Conservation (phyloP, 2,329 filamentous ascomycete genomes). For the Aspergillus fischeri region DNA sequence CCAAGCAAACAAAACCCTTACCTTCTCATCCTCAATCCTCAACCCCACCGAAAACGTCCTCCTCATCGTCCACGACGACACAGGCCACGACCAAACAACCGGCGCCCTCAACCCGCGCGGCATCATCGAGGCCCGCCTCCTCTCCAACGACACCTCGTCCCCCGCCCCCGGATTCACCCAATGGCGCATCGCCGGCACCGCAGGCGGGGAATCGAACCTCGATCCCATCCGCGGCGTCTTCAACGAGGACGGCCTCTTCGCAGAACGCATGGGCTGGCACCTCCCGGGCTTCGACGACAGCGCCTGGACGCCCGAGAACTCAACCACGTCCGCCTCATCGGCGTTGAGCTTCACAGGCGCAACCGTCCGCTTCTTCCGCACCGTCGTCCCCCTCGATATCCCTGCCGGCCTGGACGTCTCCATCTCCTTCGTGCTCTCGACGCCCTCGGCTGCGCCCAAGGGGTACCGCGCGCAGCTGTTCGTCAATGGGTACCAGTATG, state of each 20-base stretch:
- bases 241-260: slow-evolving; percentile 57
- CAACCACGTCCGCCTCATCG: slow-evolving; percentile 21
- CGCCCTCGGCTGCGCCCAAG: slow-evolving; percentile 33
- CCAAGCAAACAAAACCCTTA: slow-evolving; percentile 35
- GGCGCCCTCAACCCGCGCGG: slow-evolving; percentile 28
- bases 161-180: slow-evolving; percentile 46
- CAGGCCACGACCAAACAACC: slow-evolving; percentile 27
- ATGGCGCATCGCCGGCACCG: slow-evolving; percentile 58
- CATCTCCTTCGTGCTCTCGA: slow-evolving; percentile 52
- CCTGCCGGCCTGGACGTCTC: slow-evolving; percentile 53
- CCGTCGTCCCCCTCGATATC: slow-evolving; percentile 48
- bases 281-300: slow-evolving; percentile 53
- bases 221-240: slow-evolving; percentile 54
- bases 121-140: slow-evolving; percentile 46
- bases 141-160: slow-evolving; percentile 25
- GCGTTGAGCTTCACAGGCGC: slow-evolving; percentile 43
- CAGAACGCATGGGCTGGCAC: slow-evolving; percentile 57
- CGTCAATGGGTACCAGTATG: slow-evolving; percentile 64
- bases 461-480: slow-evolving; percentile 54
- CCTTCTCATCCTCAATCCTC: slow-evolving; percentile 50
- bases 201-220: slow-evolving; percentile 49
- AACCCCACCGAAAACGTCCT: slow-evolving; percentile 49
- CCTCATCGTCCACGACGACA: slow-evolving; percentile 58
- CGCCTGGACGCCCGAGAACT: slow-evolving; percentile 34
- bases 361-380: slow-evolving; percentile 55